Percentiles rank a stretch among this genome's conserved stretches.
phyloP scores from a whole-genome alignment of 345 rosid genomes.

The Erucastrum elatum region DNA sequence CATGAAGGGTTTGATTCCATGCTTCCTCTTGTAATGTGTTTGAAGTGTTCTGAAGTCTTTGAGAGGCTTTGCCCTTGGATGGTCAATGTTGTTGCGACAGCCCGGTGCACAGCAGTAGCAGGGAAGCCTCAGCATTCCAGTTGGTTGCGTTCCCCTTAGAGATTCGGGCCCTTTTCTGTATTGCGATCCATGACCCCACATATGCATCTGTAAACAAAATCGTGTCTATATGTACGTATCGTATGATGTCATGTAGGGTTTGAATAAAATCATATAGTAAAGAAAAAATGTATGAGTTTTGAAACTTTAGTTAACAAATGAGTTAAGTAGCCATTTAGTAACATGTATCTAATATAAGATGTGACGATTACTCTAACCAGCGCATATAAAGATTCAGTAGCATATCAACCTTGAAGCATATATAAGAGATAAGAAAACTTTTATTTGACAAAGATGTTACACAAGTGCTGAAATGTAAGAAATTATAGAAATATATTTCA shows the following conservation, averaged over 20 bases:
- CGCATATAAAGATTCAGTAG: neutral
- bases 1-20: slow-evolving; percentile 67
- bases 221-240: neutral
- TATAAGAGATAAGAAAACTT: neutral
- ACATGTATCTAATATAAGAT: neutral
- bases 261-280: slow-evolving; percentile 1
- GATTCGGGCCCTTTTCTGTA: slow-evolving; percentile 87
- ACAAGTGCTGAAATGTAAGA: neutral
- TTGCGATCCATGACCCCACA: slow-evolving; percentile 96
- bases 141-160: slow-evolving; percentile 70
- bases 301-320: neutral
- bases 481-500: neutral
- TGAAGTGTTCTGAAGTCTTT: slow-evolving; percentile 86
- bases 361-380: slow-evolving; percentile 16
- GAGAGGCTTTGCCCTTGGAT: slow-evolving; percentile 73
- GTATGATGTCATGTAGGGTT: neutral
- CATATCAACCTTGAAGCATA: slow-evolving; percentile 11
- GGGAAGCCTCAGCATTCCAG: slow-evolving; percentile 73
- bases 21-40: slow-evolving; percentile 84
- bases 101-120: slow-evolving; percentile 72
- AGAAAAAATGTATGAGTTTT: neutral
- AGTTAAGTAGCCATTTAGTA: neutral
- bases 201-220: slow-evolving; percentile 60
- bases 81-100: slow-evolving; percentile 75
- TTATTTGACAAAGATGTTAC: neutral